Conservation (phyloP, 148 eudicot species). For the Cornus suecica region DNA sequence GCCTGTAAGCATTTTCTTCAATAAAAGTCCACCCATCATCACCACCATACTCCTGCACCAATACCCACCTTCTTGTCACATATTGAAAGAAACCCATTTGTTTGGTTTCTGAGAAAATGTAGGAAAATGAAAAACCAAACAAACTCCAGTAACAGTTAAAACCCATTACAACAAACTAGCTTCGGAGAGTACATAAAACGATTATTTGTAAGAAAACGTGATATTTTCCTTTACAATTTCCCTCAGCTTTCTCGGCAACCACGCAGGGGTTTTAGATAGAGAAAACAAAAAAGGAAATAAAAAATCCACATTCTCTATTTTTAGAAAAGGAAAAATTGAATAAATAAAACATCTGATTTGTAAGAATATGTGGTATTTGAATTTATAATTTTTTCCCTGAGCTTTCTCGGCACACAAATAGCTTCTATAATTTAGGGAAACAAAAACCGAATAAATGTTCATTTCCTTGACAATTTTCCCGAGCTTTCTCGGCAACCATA, state of each 20-base stretch:
- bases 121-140: background rate
- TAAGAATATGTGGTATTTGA: no score
- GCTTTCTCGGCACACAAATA: no score
- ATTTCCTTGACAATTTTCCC: no score
- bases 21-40: conserved; percentile 15
- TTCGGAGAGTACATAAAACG: background rate
- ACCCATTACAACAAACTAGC: background rate
- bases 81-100: background rate
- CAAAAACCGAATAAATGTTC: no score
- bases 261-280: background rate
- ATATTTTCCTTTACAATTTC: background rate
- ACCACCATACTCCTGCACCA: conserved; percentile 15
- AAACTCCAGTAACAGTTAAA: no score
- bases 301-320: no score
- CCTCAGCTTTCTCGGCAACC: conserved; percentile 9
- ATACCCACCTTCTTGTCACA: background rate
- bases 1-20: conserved; percentile 12
- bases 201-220: background rate
- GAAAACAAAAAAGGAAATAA: background rate
- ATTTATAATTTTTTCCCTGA: no score
- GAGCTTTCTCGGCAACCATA: conserved; percentile 10
- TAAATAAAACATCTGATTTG: no score
- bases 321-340: no score
- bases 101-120: background rate
- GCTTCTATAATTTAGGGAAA: no score